Evolutionary conservation across 2,329 filamentous ascomycete species (phyloP), one percentile per base, ranked within the genome.

Genomic region (Gaeumannomyces tritici): DNA sequence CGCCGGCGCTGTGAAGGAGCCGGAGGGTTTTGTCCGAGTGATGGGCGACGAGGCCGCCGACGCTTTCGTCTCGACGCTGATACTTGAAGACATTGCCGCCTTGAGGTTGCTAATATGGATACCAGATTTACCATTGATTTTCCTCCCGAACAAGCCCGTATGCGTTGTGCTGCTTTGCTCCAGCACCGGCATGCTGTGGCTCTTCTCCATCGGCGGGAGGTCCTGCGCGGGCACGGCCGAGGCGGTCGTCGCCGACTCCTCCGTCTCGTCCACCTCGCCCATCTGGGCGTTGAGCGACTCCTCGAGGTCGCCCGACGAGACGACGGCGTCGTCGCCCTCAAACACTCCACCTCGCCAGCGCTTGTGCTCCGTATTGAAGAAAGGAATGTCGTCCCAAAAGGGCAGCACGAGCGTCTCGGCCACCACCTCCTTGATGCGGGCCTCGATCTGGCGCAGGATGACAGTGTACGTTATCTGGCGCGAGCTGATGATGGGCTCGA

Each of bases 381-480:
- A 98, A 0, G 95, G 92, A 28, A 91, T 83, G 72, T 99, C 95
- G 67, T 99, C 95, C 93, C 95, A 99, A 71, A 96, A 96, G 0
- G 95, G 95, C 62, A 89, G 80, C 2, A 99, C 95, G 26, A 98
- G 74, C 1, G 92, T 96, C 75, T 99, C 95, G 12, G 89, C 90
- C 64, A 99, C 83, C 11, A 97, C 92, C 74, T 97, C 93, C 70
- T 96, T 90, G 72, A 99, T 97, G 60, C 92, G 84, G 70, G 90
- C 96, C 74, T 99, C 95, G 64, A 99, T 98, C 65, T 96, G 91
- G 60, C 92, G 86, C 15, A 98, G 81, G 62, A 99, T 95, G 64
- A 96, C 84, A 1, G 89, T 90, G 73, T 96, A 98, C 0, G 95
- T 98, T 66, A 99, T 96, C 72, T 98, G 93, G 63, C 93, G 86